These are phyloP conservation scores for Diophrys appendiculata DNA, from an alignment of 73 alveolate genomes.

Conservation along the genomic window DNA sequence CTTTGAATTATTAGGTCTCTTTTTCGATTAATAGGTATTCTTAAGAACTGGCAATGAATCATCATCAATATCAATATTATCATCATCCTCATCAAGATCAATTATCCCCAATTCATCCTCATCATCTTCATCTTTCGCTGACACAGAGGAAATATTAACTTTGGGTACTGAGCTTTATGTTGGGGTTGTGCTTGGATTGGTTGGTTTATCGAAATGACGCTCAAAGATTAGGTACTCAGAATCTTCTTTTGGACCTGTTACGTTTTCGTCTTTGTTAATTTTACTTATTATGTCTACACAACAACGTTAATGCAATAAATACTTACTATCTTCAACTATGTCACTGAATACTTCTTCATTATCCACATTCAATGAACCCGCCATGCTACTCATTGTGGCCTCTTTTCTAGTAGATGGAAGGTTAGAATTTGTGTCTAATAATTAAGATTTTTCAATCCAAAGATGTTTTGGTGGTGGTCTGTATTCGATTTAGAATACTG, in stretches of 20 bases:
- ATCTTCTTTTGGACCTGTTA: constrained; percentile 11
- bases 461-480: constrained; percentile 46
- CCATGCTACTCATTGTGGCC: background rate
- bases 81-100: constrained; percentile 62
- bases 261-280: background rate
- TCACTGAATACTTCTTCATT: constrained; percentile 4
- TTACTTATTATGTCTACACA: background rate
- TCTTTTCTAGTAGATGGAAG: background rate
- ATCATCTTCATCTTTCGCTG: constrained; percentile 16
- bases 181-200: no score
- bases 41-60: constrained; percentile 60
- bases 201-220: constrained; percentile 50
- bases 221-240: constrained; percentile 60
- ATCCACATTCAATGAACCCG: background rate
- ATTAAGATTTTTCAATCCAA: constrained; percentile 49
- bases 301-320: background rate
- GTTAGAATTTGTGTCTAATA: background rate
- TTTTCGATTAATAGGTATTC: constrained; percentile 55
- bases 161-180: background rate
- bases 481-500: constrained; percentile 45
- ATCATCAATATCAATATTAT: constrained; percentile 46
- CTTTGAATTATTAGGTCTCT: constrained; percentile 60
- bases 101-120: constrained; percentile 61
- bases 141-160: background rate
- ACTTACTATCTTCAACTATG: constrained; percentile 43